Evolutionary conservation across 176 grass and related monocot species (phyloP), one percentile per base, ranked within the genome.

Genomic region (Secale cereale): DNA sequence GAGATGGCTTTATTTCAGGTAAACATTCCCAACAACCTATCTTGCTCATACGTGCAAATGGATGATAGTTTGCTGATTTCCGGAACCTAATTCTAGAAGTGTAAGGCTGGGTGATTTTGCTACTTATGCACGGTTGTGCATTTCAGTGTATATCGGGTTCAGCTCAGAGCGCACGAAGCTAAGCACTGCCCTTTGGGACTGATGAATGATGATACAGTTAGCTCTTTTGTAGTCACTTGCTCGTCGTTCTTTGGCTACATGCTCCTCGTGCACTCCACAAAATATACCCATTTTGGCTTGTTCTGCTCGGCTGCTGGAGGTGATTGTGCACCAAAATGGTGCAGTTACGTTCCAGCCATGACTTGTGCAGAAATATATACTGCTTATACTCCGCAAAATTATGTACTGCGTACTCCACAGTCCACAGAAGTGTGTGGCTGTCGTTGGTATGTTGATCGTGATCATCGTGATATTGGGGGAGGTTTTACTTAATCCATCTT

Each of bases 1-100:
- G 69, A 56, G 43, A 79, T 92, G 75, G 40, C 69, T 54, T 73
- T 83, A 25, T 61, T 94, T 87, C 83, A 94, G 92, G 92, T 97
- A 85, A 74, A 19, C 31, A 28, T 32, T 30, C 23, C 45, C 8
- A 59, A 57, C 20, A 76, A 7, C 40, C 12, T 20, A 60, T 79
- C 66, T 43, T 69, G 25, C 46, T 26, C 32, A 16, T 69, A 22
- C 10, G 16, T 59, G 62, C 40, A 76, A 25, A 81, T 65, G 27
- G 80, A 73, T 59, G 65, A 54, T n/a, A n/a, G 45, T 46, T 10
- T 72, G 29, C 66, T 35, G 9, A 25, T 6, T 5, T 57, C 1
- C 35, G 3, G 29, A 28, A 19, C 70, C 69, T 57, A 57, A 23
- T 45, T 66, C 15, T 33, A 8, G 4, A 75, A 29, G 7, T 41